Percentiles rank a stretch among this genome's conserved stretches.
Evolutionary conservation across 1,139 yeast genomes (phyloP).

Genomic region (Debaryomyces sp.): DNA sequence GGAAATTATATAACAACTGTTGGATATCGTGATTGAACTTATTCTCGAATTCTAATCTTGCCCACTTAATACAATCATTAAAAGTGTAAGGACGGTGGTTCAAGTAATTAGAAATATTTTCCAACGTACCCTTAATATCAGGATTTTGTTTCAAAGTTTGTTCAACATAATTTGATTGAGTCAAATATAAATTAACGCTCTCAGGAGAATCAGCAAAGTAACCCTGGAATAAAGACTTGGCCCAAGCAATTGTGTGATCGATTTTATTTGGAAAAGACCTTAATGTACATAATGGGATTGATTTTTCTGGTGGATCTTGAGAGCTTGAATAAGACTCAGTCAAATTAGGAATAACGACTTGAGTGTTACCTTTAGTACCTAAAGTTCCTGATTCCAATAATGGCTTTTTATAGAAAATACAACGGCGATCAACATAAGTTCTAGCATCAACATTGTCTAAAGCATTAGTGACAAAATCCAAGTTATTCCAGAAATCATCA

Average conservation of each 20-base stretch:
- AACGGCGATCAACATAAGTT: slow-evolving; percentile 95
- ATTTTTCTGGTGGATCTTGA: slow-evolving; percentile 97
- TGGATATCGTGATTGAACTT: slow-evolving; percentile 84
- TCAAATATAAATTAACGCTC: slow-evolving; percentile 85
- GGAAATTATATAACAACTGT: slow-evolving; percentile 92
- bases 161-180: slow-evolving; percentile 93
- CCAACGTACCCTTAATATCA: slow-evolving; percentile 84
- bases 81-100: slow-evolving; percentile 83
- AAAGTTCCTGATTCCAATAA: slow-evolving; percentile 94
- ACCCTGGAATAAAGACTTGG: slow-evolving; percentile 91
- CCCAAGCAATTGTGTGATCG: slow-evolving; percentile 99
- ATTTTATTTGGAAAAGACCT: slow-evolving; percentile 97
- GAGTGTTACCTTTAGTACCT: slow-evolving; percentile 98
- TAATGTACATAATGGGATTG: slow-evolving; percentile 94
- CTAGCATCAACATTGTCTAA: slow-evolving; percentile 97
- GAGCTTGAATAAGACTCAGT: slow-evolving; percentile 96
- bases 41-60: slow-evolving; percentile 82
- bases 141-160: slow-evolving; percentile 88
- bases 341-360: slow-evolving; percentile 88
- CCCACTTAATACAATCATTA: slow-evolving; percentile 96
- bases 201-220: slow-evolving; percentile 89
- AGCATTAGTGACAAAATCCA: slow-evolving; percentile 94
- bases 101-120: slow-evolving; percentile 72
- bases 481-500: slow-evolving; percentile 80
- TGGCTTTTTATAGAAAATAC: slow-evolving; percentile 90